Percentiles rank a stretch among this genome's conserved stretches.
phyloP scores from a whole-genome alignment of 768 basidiomycete species.

The Phanerodontia chrysosporium region DNA sequence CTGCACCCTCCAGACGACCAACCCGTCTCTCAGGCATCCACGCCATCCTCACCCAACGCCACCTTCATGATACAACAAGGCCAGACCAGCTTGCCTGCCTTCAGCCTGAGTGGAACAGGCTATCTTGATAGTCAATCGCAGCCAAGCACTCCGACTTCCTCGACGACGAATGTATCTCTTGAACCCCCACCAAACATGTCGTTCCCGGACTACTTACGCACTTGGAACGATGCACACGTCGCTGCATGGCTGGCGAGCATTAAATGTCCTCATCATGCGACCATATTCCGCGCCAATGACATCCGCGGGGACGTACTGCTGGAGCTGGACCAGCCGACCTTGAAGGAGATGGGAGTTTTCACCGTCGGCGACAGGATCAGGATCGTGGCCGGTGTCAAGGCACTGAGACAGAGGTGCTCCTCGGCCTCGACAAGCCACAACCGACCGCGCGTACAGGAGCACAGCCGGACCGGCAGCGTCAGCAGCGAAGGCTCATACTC shows the following conservation, averaged over 20 bases:
- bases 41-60: slow-evolving; percentile 34
- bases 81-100: slow-evolving; percentile 32
- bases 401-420: slow-evolving; percentile 57
- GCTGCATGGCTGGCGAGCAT: slow-evolving; percentile 76
- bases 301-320: slow-evolving; percentile 89
- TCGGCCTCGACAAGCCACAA: slow-evolving; percentile 15
- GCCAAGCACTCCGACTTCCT: slow-evolving; percentile 21
- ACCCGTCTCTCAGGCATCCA: slow-evolving; percentile 32
- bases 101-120: slow-evolving; percentile 29
- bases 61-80: slow-evolving; percentile 29
- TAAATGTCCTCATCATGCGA: slow-evolving; percentile 65
- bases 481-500: slow-evolving; percentile 26
- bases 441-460: slow-evolving; percentile 19
- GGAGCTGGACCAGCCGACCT: slow-evolving; percentile 80
- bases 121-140: slow-evolving; percentile 42
- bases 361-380: slow-evolving; percentile 91
- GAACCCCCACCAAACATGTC: slow-evolving; percentile 58
- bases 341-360: slow-evolving; percentile 87
- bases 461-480: slow-evolving; percentile 15
- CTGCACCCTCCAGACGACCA: slow-evolving; percentile 32
- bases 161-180: slow-evolving; percentile 37
- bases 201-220: slow-evolving; percentile 58
- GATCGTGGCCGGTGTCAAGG: slow-evolving; percentile 81
- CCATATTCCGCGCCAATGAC: slow-evolving; percentile 78
- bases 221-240: slow-evolving; percentile 73